Evolutionary conservation across 2,329 filamentous ascomycete species (phyloP), one percentile per base, ranked within the genome.

Genomic region (Sporothrix protearum): DNA sequence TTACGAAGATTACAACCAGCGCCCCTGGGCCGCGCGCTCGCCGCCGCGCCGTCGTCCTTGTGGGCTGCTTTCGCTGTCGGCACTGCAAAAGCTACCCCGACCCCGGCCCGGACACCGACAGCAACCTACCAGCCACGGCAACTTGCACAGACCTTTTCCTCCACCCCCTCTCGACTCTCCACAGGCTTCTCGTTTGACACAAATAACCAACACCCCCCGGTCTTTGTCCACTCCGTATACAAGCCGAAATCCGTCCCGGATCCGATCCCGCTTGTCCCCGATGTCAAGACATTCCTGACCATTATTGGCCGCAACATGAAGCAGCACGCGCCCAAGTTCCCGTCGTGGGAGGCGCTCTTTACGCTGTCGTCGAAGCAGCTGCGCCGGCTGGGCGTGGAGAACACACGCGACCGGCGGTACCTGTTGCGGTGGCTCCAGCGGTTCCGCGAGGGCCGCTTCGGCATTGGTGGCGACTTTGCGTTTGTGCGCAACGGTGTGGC

Each of bases 291-390:
- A 19, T 97, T 99, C 81, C 90, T 98, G 74, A 93, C 88, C 47
- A 85, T 97, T 73, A 97, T 98, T 81, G 96, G 96, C 76, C 94
- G 96, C 74, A 90, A 90, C 76, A 89, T 97, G 77, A 89, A 87
- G 78, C 89, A 91, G 78, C 93, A 97, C 83, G 88, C 91, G 66
- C 85, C 88, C 81, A 98, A 98, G 81, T 93, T 99, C 77, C 89
- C 92, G 2, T 91, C 91, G 12, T 98, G 96, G 96, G 91, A 96
- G 69, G 88, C 92, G 6, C 88, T 99, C 61, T 98, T 98, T 86
- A 90, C 90, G 61, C 85, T 96, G 75, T 90, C 88, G 28, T 93
- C 92, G 22, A 80, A 85, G 59, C 90, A 98, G 81, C 85, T 99
- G 75, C 89, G 90, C 75, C 90, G 95, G 76, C 85, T 96, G 22